Conservation (phyloP, 192 early-diverging fungal genomes). For the Backusella westeae region DNA sequence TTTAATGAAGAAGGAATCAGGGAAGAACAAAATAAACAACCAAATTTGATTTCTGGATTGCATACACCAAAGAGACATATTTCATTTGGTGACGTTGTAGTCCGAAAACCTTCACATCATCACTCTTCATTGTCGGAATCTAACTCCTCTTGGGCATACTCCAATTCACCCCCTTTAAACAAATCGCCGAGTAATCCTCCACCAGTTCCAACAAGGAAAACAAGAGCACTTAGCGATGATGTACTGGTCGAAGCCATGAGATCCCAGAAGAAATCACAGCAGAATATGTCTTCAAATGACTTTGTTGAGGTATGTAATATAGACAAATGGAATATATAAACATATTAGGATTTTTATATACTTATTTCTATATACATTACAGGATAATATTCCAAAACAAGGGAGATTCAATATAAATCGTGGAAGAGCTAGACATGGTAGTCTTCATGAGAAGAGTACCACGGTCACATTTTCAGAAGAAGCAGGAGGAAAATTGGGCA, state of each 20-base stretch:
- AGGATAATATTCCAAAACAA: neutral
- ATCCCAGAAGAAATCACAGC: neutral
- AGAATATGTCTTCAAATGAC: neutral
- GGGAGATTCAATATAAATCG: neutral
- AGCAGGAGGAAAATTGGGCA: neutral
- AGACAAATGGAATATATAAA: neutral
- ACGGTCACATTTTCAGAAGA: constrained; percentile 16
- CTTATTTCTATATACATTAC: neutral
- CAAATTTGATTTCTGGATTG: neutral
- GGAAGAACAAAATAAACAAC: constrained; percentile 6
- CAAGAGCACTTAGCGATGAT: constrained; percentile 22
- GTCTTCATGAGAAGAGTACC: constrained; percentile 11
- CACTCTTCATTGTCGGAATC: constrained; percentile 4
- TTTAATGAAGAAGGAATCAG: constrained; percentile 44
- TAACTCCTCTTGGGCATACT: neutral
- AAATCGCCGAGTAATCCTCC: neutral
- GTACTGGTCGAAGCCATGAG: neutral
- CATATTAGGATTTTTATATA: neutral
- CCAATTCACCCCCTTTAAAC: neutral
- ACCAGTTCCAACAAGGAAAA: constrained; percentile 17
- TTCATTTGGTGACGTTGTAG: constrained; percentile 41
- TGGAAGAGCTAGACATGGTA: constrained; percentile 8
- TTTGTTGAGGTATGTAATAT: neutral
- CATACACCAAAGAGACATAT: constrained; percentile 33
- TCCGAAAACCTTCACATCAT: constrained; percentile 27